Base-by-base conservation (phyloP, 768 basidiomycete genomes). In the Trametes villosa region DNA sequence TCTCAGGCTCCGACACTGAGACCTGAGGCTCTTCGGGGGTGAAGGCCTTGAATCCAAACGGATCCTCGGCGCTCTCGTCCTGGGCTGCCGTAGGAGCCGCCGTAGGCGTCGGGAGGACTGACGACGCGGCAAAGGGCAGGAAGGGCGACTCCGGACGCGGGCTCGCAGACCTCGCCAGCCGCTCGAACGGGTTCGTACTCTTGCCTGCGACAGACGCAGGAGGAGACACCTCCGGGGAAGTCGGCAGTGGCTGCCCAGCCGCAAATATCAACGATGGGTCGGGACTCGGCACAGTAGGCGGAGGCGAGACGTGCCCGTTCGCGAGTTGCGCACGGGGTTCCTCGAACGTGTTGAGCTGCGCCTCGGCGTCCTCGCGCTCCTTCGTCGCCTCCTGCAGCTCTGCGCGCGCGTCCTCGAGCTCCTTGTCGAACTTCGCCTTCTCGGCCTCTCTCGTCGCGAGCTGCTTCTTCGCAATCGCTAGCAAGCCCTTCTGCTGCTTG, bases 401-500 rank as follows among this genome's bases (percentile, higher is more conserved):
- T 2, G 72, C 77, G 46, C 78, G 75, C 8, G 86, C 86, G 48
- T 89, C 90, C 64, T 84, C 83, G 9, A 92, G 75, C 65, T 95
- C 94, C 69, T 85, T 85, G 66, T 88, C 83, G 11, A 78, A 79
- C 72, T 85, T 91, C 15, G 81, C 83, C 57, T 83, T 85, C 67
- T 92, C 91, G 0, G 82, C 78, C 72, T 98, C 96, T 63, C 92
- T 89, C 5, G 90, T 85, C 26, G 83, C 83, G 27, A 98, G 78
- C 77, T 98, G 97, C 74, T 99, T 98, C 78, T 89, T 89, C 6
- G 93, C 92, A 71, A 98, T 96, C 5, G 95, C 95, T 24, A 96
- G 81, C 64, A 96, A 80, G 11, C 97, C 97, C 72, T 94, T 98
- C 78, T 98, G 96, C 70, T 97, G 94, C 72, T 96, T 90, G 2